Base-by-base conservation (phyloP, 2,329 filamentous ascomycete species). In the Aphanoascus verrucosus region DNA sequence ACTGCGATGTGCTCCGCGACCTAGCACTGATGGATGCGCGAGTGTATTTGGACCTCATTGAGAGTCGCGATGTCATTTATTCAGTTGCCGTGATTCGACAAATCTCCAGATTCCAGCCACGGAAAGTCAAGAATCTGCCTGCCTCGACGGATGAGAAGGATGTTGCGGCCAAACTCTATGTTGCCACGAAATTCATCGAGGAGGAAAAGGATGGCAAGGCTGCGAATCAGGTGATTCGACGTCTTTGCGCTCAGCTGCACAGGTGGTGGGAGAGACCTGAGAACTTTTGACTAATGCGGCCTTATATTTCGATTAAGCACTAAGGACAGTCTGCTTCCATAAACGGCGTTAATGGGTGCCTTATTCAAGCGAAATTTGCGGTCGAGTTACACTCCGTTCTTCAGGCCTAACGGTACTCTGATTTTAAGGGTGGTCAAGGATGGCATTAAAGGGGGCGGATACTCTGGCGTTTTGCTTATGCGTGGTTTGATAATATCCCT, bases 41-140 rank as follows among this genome's bases (percentile, higher is more conserved):
- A 32, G 77, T 77, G 53, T 75, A 91, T 19, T 76, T 95, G 11
- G 85, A 88, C 60, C 85, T 85, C 46, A 80, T 84, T 20, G 90
- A 96, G 70, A 93, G 91, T 63, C 82, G 90, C 51, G 89, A 96
- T 65, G 84, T 95, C 15, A 80, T 96, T 54, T 95, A 95, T 69
- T 93, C 87, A 0, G 84, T 95, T 59, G 87, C 86, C 7, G 81
- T 94, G 53, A 82, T 86, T 14, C 82, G 88, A 23, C 82, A 90
- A 57, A 76, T 89, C 48, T 83, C 85, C 44, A 81, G 82, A 32
- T 79, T 56, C 17, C 57, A 60, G 32, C 58, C 58, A 4, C 34
- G 47, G n/a, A 58, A 56, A 82, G 44, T 81, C 78, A 63, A 78
- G 78, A 12, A 73, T 81, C 9, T 78, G 77, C 58, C 79, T 32